A percentile compares a stretch with the other conserved stretches of the same genome.
phyloP scores from a whole-genome alignment of 306 rosid species.

The Spatholobus suberectus region DNA sequence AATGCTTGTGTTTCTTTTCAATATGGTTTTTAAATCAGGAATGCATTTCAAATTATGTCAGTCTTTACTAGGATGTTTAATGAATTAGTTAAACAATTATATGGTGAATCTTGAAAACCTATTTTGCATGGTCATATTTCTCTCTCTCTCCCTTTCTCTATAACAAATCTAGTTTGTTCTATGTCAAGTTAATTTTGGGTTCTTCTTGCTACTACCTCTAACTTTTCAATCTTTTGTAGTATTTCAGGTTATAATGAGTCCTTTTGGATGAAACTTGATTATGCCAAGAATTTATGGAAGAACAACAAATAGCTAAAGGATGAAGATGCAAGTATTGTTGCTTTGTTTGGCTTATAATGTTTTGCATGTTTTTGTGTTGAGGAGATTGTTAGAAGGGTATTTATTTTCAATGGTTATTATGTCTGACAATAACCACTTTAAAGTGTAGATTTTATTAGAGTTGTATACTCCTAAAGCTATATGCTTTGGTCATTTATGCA shows the following conservation, averaged over 20 bases:
- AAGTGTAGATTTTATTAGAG: constrained; percentile 42
- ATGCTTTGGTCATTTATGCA: constrained; percentile 46
- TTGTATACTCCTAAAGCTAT: constrained; percentile 44
- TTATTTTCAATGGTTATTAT: too few relatives aligned
- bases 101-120: neutral
- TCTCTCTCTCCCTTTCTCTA: neutral
- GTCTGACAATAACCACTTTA: constrained; percentile 34
- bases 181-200: neutral
- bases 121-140: neutral
- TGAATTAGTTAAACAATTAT: neutral
- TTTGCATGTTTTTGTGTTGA: constrained; percentile 85
- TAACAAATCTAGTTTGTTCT: neutral
- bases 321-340: constrained; percentile 82
- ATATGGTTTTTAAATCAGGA: too few relatives aligned
- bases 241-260: constrained; percentile 73
- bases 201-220: neutral
- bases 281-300: constrained; percentile 75
- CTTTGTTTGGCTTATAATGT: constrained; percentile 88
- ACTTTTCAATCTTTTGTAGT: constrained; percentile 52
- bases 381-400: constrained; percentile 91
- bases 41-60: too few relatives aligned
- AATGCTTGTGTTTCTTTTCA: too few relatives aligned
- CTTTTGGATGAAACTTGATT: constrained; percentile 78
- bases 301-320: constrained; percentile 76
- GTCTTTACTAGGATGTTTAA: neutral